Evolutionary conservation across 495 filamentous ascomycete genomes (phyloP).

Genomic region (Parathielavia appendiculata): DNA sequence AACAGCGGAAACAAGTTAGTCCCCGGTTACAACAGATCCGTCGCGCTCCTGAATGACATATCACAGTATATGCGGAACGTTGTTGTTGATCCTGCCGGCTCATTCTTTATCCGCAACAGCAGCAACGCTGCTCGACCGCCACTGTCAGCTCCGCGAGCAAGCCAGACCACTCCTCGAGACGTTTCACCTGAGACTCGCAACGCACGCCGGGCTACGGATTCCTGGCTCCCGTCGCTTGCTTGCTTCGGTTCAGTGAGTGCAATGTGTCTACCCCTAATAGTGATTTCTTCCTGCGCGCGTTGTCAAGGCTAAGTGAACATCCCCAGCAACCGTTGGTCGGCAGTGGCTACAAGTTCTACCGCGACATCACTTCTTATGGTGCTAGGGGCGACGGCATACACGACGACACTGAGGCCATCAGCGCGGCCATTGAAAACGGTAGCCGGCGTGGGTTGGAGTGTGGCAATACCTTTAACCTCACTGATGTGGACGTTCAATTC

Average conservation of each 20-base stretch:
- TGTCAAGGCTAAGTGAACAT: too few species aligned
- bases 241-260: background rate
- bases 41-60: background rate
- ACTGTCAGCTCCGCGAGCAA: background rate
- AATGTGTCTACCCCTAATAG: too few species aligned
- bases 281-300: too few species aligned
- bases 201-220: background rate
- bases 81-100: background rate
- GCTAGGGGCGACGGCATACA: conserved; percentile 1
- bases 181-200: background rate
- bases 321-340: too few species aligned
- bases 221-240: background rate
- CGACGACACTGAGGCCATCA: conserved; percentile 78
- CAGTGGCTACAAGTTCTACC: too few species aligned
- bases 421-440: conserved; percentile 65
- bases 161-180: background rate
- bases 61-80: background rate
- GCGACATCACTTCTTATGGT: too few species aligned
- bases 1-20: background rate
- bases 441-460: conserved; percentile 68
- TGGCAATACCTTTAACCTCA: conserved; percentile 56
- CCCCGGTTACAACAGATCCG: background rate
- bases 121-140: background rate
- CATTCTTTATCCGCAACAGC: background rate
- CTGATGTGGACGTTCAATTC: background rate